A percentile compares a stretch with the other conserved stretches of the same genome.
Evolutionary conservation across 2,329 filamentous ascomycete species (phyloP).

Genomic region (Fusarium sp.): DNA sequence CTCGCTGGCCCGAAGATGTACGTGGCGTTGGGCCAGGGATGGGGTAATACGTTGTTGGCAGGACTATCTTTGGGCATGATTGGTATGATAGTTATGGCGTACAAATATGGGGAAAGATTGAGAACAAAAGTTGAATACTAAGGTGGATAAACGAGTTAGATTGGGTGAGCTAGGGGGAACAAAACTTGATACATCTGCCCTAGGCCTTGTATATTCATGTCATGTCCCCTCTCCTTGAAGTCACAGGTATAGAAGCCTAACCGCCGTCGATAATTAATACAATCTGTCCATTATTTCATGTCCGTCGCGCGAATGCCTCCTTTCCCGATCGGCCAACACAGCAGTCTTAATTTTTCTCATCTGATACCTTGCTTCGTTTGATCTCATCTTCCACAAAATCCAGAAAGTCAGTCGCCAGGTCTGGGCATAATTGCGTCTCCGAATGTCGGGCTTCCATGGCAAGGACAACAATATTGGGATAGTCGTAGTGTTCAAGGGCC

Average conservation of each 20-base stretch:
- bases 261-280: no score
- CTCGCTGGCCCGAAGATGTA: background rate
- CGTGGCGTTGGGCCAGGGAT: background rate
- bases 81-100: background rate
- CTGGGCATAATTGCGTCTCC: background rate
- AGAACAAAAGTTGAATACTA: background rate
- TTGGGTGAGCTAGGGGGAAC: background rate
- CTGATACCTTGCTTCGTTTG: background rate
- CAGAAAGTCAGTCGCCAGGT: background rate
- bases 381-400: background rate
- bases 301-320: background rate
- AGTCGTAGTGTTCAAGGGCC: background rate
- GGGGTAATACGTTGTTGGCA: slow-evolving; percentile 1
- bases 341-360: background rate
- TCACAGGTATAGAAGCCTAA: background rate
- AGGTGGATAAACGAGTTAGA: background rate
- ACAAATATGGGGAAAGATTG: background rate
- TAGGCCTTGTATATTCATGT: background rate
- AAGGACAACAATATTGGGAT: background rate
- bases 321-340: background rate
- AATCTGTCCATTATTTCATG: background rate
- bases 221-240: background rate
- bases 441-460: background rate
- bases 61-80: background rate
- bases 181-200: background rate